These are phyloP conservation scores for Aleurites moluccanus DNA, from an alignment of 441 rosid species.

Conservation along the genomic window DNA sequence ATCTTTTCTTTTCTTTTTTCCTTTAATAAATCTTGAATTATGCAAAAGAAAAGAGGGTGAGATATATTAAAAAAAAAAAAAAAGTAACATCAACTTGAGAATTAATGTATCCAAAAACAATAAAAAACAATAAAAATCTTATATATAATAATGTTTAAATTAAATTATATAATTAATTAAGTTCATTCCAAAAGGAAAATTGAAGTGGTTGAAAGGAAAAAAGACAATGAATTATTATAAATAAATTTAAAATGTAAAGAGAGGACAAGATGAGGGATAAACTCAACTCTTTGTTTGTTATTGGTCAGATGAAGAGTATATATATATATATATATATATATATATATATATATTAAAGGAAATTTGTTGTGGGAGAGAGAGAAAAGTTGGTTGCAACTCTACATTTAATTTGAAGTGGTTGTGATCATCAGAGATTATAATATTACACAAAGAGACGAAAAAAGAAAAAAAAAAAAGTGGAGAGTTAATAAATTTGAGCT, in stretches of 20 bases:
- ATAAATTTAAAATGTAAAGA: not conserved
- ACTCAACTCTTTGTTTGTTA: constrained; percentile 10
- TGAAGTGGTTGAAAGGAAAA: not conserved
- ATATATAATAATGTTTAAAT: too few species aligned
- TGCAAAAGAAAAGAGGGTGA: not conserved
- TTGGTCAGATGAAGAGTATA: not conserved
- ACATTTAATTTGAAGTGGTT: constrained; percentile 33
- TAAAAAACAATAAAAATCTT: too few species aligned
- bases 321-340: not conserved
- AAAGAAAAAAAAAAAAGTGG: not conserved
- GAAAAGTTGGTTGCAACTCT: constrained; percentile 15
- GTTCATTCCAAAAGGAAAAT: too few species aligned
- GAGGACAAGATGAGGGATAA: not conserved
- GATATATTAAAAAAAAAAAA: too few species aligned
- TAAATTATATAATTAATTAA: not conserved
- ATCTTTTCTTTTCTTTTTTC: not conserved
- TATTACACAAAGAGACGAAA: constrained; percentile 21
- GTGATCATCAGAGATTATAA: constrained; percentile 5
- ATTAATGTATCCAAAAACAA: too few species aligned
- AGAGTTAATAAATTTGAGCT: not conserved
- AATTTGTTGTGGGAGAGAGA: constrained; percentile 1
- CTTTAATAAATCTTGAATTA: constrained; percentile 16
- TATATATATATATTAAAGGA: too few species aligned
- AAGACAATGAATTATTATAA: not conserved
- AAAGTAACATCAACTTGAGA: too few species aligned